Evolutionary conservation across 148 eudicot species (phyloP).

Genomic region (Oxyria digyna): DNA sequence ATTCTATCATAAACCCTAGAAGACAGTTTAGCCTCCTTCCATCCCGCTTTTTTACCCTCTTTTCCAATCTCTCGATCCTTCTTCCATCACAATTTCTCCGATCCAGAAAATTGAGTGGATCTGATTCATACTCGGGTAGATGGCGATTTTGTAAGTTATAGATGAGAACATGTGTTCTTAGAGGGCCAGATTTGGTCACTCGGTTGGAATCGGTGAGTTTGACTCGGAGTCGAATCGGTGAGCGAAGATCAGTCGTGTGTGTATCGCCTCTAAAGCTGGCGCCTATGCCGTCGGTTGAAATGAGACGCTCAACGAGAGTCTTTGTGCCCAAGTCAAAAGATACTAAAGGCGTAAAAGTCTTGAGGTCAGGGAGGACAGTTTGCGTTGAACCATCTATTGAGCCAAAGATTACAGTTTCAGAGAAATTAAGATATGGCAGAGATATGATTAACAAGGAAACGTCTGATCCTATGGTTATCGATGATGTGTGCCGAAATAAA

Average conservation of each 20-base stretch:
- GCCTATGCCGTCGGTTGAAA: conserved; percentile 67
- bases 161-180: not conserved
- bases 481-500: conserved; percentile 5
- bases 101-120: not conserved
- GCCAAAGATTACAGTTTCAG: conserved; percentile 13
- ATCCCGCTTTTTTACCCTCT: not conserved
- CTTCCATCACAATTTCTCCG: not conserved
- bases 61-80: not conserved
- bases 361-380: conserved; percentile 66
- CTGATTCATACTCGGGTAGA: not conserved
- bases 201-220: conserved; percentile 1
- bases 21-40: conserved; percentile 9
- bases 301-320: conserved; percentile 79
- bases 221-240: not conserved
- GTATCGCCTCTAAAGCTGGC: conserved; percentile 13
- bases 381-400: conserved; percentile 27
- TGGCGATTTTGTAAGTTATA: not conserved
- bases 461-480: not conserved
- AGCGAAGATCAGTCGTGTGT: not conserved
- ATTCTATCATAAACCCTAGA: conserved; percentile 43
- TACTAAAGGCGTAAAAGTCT: conserved; percentile 38
- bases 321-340: conserved; percentile 43
- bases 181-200: not conserved
- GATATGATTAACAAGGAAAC: conserved; percentile 19
- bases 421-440: conserved; percentile 12